Percentiles rank a stretch among this genome's conserved stretches.
phyloP scores from a whole-genome alignment of 495 filamentous ascomycete species.

The Trichocladium antarcticum region DNA sequence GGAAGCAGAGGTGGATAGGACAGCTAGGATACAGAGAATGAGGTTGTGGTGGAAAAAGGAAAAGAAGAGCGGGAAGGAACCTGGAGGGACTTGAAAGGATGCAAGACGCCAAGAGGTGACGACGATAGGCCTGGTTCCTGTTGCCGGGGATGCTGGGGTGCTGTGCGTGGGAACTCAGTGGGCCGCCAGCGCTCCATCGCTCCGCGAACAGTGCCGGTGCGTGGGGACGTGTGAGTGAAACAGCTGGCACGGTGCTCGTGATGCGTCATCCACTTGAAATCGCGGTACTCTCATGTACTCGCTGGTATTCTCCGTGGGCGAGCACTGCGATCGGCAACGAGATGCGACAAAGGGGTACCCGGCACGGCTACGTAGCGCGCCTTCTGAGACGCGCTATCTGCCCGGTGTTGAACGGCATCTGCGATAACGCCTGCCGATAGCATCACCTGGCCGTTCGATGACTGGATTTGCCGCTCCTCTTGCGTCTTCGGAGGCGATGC shows the following conservation, averaged over 20 bases:
- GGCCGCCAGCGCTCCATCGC: background rate
- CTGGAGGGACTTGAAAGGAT: slow-evolving; percentile 9
- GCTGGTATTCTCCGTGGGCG: background rate
- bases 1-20: background rate
- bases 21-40: slow-evolving; percentile 5
- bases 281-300: slow-evolving; percentile 13
- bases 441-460: slow-evolving; percentile 9
- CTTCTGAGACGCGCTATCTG: slow-evolving; percentile 11
- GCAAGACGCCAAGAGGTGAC: slow-evolving; percentile 8
- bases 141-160: slow-evolving; percentile 6
- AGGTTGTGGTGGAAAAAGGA: slow-evolving; percentile 2
- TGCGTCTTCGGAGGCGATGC: slow-evolving; percentile 13
- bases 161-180: background rate
- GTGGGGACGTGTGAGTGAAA: slow-evolving; percentile 2
- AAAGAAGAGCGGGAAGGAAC: slow-evolving; percentile 16
- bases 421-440: slow-evolving; percentile 27
- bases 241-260: slow-evolving; percentile 20
- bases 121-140: slow-evolving; percentile 5
- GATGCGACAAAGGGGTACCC: slow-evolving; percentile 11
- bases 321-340: background rate
- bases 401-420: slow-evolving; percentile 10
- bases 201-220: background rate
- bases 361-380: slow-evolving; percentile 5
- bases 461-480: slow-evolving; percentile 9
- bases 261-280: slow-evolving; percentile 8